A percentile compares a stretch with the other conserved stretches of the same genome.
phyloP scores from a whole-genome alignment of 495 filamentous ascomycete species.

The Penicillium longicatenatum region DNA sequence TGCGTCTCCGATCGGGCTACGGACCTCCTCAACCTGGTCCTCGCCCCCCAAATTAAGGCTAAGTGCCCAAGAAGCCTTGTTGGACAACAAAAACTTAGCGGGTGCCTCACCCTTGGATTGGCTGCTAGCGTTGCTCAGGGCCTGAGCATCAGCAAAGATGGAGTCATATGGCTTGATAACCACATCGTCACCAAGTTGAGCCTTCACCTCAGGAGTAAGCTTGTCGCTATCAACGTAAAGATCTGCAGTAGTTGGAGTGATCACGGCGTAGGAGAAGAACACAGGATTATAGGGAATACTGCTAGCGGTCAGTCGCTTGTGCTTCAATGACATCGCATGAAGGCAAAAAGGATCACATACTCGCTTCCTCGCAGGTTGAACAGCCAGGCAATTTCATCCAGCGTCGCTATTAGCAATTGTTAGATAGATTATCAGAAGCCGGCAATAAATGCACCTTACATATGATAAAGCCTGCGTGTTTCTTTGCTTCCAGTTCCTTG shows the following conservation, averaged over 20 bases:
- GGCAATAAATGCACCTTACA: slow-evolving; percentile 48
- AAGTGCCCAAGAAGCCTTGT: slow-evolving; percentile 90
- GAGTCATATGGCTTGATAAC: slow-evolving; percentile 79
- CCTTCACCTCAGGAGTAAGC: slow-evolving; percentile 65
- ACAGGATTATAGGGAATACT: slow-evolving; percentile 98
- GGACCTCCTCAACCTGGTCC: slow-evolving; percentile 78
- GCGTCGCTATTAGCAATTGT: slow-evolving; percentile 58
- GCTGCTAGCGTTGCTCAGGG: slow-evolving; percentile 49
- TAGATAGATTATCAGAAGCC: slow-evolving; percentile 15
- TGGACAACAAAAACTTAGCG: slow-evolving; percentile 83
- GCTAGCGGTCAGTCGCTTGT: slow-evolving; percentile 6
- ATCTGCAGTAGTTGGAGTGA: slow-evolving; percentile 79
- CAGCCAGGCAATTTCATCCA: slow-evolving; percentile 98
- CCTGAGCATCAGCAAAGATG: slow-evolving; percentile 76
- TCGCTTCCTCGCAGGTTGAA: slow-evolving; percentile 96
- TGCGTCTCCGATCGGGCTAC: slow-evolving; percentile 87
- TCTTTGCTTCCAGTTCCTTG: slow-evolving; percentile 91
- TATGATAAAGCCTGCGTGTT: slow-evolving; percentile 82
- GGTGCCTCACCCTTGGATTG: slow-evolving; percentile 37
- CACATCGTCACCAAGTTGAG: slow-evolving; percentile 73
- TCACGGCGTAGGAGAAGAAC: slow-evolving; percentile 94
- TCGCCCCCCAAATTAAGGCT: slow-evolving; percentile 87
- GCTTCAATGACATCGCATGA: background rate
- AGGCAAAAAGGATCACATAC: slow-evolving; percentile 36
- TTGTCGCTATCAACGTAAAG: slow-evolving; percentile 85